Base-by-base conservation (phyloP, 1,139 yeast species). In the Magnusiomyces tetraspermus region DNA sequence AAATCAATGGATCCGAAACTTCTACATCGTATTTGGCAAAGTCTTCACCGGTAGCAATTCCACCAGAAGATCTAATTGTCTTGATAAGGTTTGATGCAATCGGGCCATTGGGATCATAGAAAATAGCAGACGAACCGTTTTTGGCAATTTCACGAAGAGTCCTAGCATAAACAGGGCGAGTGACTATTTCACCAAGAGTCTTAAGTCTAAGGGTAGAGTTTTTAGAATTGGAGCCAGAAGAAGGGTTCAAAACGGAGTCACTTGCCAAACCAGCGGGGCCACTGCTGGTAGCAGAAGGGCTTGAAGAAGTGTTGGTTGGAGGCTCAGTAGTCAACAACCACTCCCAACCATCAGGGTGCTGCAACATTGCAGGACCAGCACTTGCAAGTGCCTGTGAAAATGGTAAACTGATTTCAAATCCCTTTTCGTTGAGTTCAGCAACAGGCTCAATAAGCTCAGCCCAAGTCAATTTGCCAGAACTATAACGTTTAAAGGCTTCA, bases 21-120 rank as follows among this genome's bases (percentile, higher is more conserved):
- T 71, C 71, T 1, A 78, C 84, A 2, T 72, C 57, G 68, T 90
- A 92, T 40, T 67, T 65, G 1, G 71, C 75, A 63, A 92, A 85
- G 66, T 92, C 98, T 15, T 76, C 71, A 0, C 67, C 64, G 0
- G 78, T 72, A 33, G 87, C 62, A 1, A 88, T 71, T 0, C 96
- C 96, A 11, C 86, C 86, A 44, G 75, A 66, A 10, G 63, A 54
- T 31, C 71, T 69, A 31, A 77, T 73, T 0, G 75, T 65, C 2
- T 64, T 58, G 2, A 80, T 81, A 61, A 86, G 70, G 15, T 76
- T 65, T 8, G 74, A 69, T 0, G 79, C 94, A 49, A 87, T 80
- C n/a, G 85, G 83, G 0, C 92, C 90, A 0, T 77, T 61, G 0
- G 95, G 88, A 60, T 89, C 95, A 65, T 92, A 92, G 62, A 90